Evolutionary conservation across 2,329 filamentous ascomycete species (phyloP), one percentile per base, ranked within the genome.

Genomic region (Stagonosporopsis chrysanthemi): DNA sequence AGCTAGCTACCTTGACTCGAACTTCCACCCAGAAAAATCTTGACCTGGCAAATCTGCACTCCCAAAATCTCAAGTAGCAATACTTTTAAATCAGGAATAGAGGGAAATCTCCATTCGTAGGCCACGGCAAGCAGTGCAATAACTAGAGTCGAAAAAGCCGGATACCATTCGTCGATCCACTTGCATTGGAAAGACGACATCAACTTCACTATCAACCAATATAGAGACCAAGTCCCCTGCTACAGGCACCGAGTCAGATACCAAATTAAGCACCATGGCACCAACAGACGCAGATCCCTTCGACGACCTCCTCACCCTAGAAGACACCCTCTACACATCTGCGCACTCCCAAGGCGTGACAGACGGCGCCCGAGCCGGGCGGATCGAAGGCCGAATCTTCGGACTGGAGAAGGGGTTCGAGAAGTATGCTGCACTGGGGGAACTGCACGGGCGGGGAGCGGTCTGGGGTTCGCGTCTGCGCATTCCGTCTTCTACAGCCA

Each of bases 341-440:
- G 95, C 95, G 57, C 94, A 92, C 80, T 76, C 82, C 6, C 84
- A 91, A 52, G 95, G 95, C 40, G 76, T 86, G 44, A 79, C 83
- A 38, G 94, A 97, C 77, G 95, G 95, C 58, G 81, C 86, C 38
- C 83, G 84, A 57, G 89, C 91, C 29, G 95, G 95, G 36, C 88
- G 88, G 56, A 87, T 91, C 63, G 95, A 99, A 82, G 95, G 95
- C 59, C 90, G 92, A 48, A 86, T 92, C 19, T 92, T 98, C 72
- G 95, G 94, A 0, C 86, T 98, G 39, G 90, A 96, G 74, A 95
- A 93, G 63, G 94, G 93, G 0, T 98, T 95, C 68, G 91, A 97
- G 68, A 98, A 97, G 78, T 97, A 96, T 71, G 73, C 90, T 39
- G 88, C 92, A 61, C 85, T 92, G 75, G 94, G 94, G 2, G 83